These are phyloP conservation scores for Diaporthe sp. DNA, from an alignment of 2,329 filamentous ascomycete genomes.

Conservation along the genomic window DNA sequence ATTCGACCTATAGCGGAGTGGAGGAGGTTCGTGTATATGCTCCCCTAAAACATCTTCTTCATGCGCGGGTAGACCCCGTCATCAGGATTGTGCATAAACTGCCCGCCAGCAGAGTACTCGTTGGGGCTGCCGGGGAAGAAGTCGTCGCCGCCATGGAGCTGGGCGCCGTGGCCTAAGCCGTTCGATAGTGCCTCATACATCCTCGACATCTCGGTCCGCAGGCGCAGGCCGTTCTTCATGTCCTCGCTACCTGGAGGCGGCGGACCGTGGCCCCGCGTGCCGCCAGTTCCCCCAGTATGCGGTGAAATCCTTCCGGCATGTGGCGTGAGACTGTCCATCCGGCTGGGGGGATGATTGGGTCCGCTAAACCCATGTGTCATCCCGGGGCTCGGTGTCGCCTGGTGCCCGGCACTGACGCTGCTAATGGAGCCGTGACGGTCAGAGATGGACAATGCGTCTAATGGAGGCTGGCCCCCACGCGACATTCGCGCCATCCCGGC, in stretches of 20 bases:
- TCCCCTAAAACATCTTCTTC: constrained; percentile 36
- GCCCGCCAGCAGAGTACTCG: constrained; percentile 21
- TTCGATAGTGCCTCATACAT: constrained; percentile 58
- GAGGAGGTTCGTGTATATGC: background rate
- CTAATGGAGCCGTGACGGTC: constrained; percentile 32
- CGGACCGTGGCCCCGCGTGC: background rate
- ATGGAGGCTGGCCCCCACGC: constrained; percentile 49
- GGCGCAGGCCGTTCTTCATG: constrained; percentile 59
- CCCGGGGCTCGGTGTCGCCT: constrained; percentile 35
- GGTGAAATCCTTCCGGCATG: constrained; percentile 26
- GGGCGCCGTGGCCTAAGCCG: constrained; percentile 41
- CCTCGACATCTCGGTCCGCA: constrained; percentile 68
- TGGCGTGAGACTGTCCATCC: constrained; percentile 39
- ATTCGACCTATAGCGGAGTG: background rate
- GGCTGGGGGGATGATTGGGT: constrained; percentile 14
- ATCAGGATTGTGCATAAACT: background rate
- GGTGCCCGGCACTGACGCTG: constrained; percentile 29
- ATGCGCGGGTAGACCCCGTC: constrained; percentile 32
- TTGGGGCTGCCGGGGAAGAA: background rate
- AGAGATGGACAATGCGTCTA: background rate
- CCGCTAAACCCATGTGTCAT: constrained; percentile 1
- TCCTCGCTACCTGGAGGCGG: constrained; percentile 24
- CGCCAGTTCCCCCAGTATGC: background rate
- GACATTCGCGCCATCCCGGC: constrained; percentile 66
- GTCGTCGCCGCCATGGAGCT: constrained; percentile 21